A percentile compares a stretch with the other conserved stretches of the same genome.
These are phyloP conservation scores for Wickerhamomyces alni DNA, from an alignment of 805 yeast genomes.

Conservation along the genomic window DNA sequence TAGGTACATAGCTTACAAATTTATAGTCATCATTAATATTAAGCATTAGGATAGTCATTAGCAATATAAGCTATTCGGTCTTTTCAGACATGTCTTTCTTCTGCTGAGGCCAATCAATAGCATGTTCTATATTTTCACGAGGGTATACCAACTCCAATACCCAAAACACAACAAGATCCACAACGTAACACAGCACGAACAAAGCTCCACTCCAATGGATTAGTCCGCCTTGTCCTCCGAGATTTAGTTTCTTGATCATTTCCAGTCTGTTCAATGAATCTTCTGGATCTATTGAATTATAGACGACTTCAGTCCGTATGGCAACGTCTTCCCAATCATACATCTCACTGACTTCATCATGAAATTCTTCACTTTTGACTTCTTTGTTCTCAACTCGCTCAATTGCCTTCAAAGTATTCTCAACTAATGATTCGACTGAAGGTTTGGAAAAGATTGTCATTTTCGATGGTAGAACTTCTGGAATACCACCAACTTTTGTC, in stretches of 20 bases:
- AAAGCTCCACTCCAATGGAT: slow-evolving; percentile 76
- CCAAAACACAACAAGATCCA: slow-evolving; percentile 62
- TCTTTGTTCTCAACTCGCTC: slow-evolving; percentile 44
- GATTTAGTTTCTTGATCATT: slow-evolving; percentile 58
- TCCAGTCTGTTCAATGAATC: slow-evolving; percentile 34
- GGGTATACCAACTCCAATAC: slow-evolving; percentile 73
- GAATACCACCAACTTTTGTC: slow-evolving; percentile 95
- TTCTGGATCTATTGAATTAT: slow-evolving; percentile 41
- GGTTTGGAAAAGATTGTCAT: slow-evolving; percentile 93
- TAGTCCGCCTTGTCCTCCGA: slow-evolving; percentile 40
- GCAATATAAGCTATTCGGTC: no score
- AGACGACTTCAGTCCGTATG: slow-evolving; percentile 75
- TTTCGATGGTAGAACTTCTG: slow-evolving; percentile 87
- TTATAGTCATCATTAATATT: no score
- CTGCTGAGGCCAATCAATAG: slow-evolving; percentile 68
- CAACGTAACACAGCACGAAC: slow-evolving; percentile 72
- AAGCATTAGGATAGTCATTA: no score
- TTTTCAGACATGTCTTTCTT: slow-evolving; percentile 5
- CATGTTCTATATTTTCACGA: slow-evolving; percentile 59
- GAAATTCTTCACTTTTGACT: slow-evolving; percentile 72
- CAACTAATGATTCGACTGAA: slow-evolving; percentile 75
- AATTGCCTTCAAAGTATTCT: slow-evolving; percentile 69
- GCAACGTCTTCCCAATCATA: slow-evolving; percentile 94
- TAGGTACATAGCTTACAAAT: neutral
- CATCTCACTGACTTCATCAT: slow-evolving; percentile 70